phyloP scores from a whole-genome alignment of 2,329 filamentous ascomycete species.

The Alternaria sp. region DNA sequence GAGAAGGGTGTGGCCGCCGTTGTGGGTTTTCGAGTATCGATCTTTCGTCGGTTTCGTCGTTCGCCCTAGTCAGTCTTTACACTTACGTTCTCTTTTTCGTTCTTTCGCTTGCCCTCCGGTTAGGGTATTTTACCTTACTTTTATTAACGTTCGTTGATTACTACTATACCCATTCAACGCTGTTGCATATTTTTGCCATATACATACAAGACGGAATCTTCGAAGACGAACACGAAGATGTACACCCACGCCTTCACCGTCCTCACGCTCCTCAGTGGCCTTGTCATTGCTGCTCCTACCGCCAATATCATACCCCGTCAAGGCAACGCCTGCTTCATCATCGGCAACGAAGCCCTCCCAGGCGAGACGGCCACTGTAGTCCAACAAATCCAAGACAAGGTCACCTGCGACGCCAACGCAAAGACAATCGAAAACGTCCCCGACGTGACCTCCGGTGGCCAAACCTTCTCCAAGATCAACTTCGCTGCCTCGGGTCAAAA shows the following conservation, averaged over 20 bases:
- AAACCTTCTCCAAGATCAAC: constrained; percentile 63
- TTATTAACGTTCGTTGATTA: constrained; percentile 8
- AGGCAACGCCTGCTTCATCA: constrained; percentile 59
- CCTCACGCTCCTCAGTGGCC: constrained; percentile 18
- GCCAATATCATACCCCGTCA: constrained; percentile 21
- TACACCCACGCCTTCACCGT: constrained; percentile 17
- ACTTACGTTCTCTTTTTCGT: neutral
- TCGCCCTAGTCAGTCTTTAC: constrained; percentile 5
- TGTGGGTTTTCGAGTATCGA: constrained; percentile 4
- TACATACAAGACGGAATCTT: neutral
- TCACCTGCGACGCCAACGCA: constrained; percentile 58
- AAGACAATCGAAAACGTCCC: constrained; percentile 63
- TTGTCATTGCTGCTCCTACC: constrained; percentile 23
- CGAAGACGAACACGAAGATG: constrained; percentile 15
- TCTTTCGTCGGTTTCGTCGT: neutral
- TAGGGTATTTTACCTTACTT: constrained; percentile 4
- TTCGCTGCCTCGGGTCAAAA: constrained; percentile 59
- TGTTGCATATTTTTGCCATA: neutral
- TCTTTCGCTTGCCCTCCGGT: constrained; percentile 11
- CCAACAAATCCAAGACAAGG: constrained; percentile 48
- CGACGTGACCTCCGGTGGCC: constrained; percentile 61
- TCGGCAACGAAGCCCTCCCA: constrained; percentile 60
- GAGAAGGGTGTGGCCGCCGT: constrained; percentile 2
- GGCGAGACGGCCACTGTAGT: constrained; percentile 57
- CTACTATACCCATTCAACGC: neutral